These are phyloP conservation scores for Penicillium sp. DNA, from an alignment of 2,329 filamentous ascomycete genomes.

Conservation along the genomic window DNA sequence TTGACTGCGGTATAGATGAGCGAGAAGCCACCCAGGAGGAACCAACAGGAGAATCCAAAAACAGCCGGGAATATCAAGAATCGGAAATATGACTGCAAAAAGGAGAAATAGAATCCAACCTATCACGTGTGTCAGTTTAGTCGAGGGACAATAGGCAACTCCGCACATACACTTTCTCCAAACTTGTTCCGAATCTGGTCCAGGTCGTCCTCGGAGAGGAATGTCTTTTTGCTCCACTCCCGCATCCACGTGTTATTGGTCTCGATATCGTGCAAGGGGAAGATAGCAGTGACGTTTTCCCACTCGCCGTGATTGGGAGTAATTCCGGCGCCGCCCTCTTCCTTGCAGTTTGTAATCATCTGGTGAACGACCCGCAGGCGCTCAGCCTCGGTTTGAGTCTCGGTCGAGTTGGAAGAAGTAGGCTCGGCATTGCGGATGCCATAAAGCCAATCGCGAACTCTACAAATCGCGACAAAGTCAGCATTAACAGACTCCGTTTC, in stretches of 20 bases:
- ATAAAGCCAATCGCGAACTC: slow-evolving; percentile 93
- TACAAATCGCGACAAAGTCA: slow-evolving; percentile 31
- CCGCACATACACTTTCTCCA: slow-evolving; percentile 59
- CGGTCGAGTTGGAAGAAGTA: slow-evolving; percentile 70
- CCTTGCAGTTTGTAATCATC: slow-evolving; percentile 72
- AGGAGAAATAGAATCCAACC: slow-evolving; percentile 95
- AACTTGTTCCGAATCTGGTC: slow-evolving; percentile 75
- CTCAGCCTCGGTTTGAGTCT: slow-evolving; percentile 87
- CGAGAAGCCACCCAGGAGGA: slow-evolving; percentile 82
- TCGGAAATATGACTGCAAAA: slow-evolving; percentile 88
- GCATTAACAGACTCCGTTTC: not conserved
- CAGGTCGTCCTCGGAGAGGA: slow-evolving; percentile 63
- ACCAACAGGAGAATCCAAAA: slow-evolving; percentile 77
- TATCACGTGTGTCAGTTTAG: slow-evolving; percentile 27
- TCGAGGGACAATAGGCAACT: not conserved
- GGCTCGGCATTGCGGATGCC: slow-evolving; percentile 78
- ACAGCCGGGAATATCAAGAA: slow-evolving; percentile 81
- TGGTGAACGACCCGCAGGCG: slow-evolving; percentile 83
- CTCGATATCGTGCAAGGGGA: slow-evolving; percentile 75
- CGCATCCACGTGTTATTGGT: slow-evolving; percentile 80
- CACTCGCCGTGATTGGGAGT: slow-evolving; percentile 70
- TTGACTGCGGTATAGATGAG: slow-evolving; percentile 78
- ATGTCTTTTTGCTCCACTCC: slow-evolving; percentile 63
- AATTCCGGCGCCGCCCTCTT: slow-evolving; percentile 78
- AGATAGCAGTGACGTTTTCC: slow-evolving; percentile 73